phyloP scores from a whole-genome alignment of 805 yeast species.

The Saccharomyces cerevisiae region DNA sequence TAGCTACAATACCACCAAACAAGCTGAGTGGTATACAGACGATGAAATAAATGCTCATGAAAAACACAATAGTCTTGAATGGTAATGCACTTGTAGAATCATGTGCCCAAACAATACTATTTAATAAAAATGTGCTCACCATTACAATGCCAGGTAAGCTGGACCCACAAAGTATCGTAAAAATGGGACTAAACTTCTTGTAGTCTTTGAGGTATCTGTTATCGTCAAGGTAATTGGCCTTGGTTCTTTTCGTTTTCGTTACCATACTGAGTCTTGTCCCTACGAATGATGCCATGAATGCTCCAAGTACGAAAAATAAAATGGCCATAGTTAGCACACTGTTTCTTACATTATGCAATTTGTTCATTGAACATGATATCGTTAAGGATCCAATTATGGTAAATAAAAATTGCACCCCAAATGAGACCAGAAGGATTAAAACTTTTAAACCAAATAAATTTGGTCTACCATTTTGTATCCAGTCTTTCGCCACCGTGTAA shows the following conservation, averaged over 20 bases:
- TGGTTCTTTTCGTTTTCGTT: constrained; percentile 1
- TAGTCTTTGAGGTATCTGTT: constrained; percentile 1
- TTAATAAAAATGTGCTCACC: constrained; percentile 45
- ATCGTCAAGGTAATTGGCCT: neutral
- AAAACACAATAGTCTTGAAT: constrained; percentile 58
- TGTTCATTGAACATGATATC: constrained; percentile 48
- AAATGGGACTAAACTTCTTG: constrained; percentile 5
- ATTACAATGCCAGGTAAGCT: constrained; percentile 42
- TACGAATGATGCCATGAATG: constrained; percentile 64
- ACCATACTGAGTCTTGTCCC: constrained; percentile 44
- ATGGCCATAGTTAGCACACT: constrained; percentile 56
- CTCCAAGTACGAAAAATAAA: constrained; percentile 56
- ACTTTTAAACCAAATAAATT: constrained; percentile 18
- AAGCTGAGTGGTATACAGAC: constrained; percentile 70
- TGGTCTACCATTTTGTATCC: constrained; percentile 27
- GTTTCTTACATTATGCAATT: constrained; percentile 61
- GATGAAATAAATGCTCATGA: constrained; percentile 51
- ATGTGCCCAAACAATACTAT: constrained; percentile 66
- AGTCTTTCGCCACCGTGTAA: constrained; percentile 44
- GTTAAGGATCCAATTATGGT: constrained; percentile 55
- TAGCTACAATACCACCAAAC: constrained; percentile 48
- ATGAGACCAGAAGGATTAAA: constrained; percentile 53
- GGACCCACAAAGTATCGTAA: constrained; percentile 42
- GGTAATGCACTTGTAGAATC: constrained; percentile 73
- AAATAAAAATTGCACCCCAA: constrained; percentile 67